phyloP scores from a whole-genome alignment of 176 grass and related monocot genomes.

The Carex myosuroides region DNA sequence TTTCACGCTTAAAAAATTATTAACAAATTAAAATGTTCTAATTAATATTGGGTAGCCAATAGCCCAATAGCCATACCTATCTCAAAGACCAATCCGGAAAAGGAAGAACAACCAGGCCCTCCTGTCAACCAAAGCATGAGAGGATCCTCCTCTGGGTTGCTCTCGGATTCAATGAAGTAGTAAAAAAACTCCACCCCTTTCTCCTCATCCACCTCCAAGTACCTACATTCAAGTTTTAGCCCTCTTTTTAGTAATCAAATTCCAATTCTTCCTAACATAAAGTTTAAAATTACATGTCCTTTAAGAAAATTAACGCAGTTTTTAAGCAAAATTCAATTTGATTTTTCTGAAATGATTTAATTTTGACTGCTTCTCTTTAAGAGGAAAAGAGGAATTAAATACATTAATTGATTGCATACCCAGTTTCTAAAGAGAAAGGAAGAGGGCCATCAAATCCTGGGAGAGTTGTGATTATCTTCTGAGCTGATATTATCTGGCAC shows the following conservation, averaged over 20 bases:
- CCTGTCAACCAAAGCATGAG: constrained; percentile 61
- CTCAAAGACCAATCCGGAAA: constrained; percentile 44
- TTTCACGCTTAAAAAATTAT: too few species aligned
- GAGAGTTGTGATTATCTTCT: constrained; percentile 28
- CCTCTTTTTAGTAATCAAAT: background rate
- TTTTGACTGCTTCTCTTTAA: background rate
- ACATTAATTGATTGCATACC: background rate
- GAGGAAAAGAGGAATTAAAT: background rate
- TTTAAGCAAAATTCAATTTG: background rate
- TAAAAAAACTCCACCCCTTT: constrained; percentile 44
- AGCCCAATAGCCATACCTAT: constrained; percentile 22
- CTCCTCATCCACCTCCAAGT: constrained; percentile 50
- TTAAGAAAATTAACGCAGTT: too few species aligned
- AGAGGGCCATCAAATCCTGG: constrained; percentile 36
- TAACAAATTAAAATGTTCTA: too few species aligned
- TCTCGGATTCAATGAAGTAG: constrained; percentile 58
- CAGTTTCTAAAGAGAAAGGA: constrained; percentile 54
- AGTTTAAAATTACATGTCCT: too few species aligned
- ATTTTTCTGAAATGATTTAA: too few species aligned
- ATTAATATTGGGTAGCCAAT: too few species aligned
- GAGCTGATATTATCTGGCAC: background rate
- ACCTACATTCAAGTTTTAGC: background rate
- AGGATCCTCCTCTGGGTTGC: constrained; percentile 39
- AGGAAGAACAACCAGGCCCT: constrained; percentile 47
- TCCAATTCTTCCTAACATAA: background rate